Base-by-base conservation (phyloP, 2,329 filamentous ascomycete genomes). In the Coleophoma crateriformis region DNA sequence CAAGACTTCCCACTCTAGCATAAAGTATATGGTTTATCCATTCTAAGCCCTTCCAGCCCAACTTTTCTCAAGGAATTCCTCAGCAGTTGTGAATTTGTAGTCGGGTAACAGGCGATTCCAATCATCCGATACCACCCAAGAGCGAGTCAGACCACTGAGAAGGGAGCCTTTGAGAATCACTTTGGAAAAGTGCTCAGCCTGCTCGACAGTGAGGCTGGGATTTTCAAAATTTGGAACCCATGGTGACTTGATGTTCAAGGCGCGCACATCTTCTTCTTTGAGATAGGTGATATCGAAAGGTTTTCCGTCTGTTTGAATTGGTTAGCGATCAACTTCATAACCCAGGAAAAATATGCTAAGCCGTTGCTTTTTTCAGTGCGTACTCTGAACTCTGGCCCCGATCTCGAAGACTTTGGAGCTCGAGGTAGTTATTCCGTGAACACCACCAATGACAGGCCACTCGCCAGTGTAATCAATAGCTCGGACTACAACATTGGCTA, bases 91-190 rank as follows among this genome's bases (percentile, higher is more conserved):
- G 45, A 77, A 77, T 49, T 68, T 48, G 37, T 71, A 72, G 19
- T 75, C 69, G 0, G 74, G 71, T 32, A 74, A 65, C 15, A 72
- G 56, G 45, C 64, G 52, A 51, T 78, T 78, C 63, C 67, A 74
- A 51, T 75, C 71, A 34, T 68, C 66, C 14, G 70, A 66, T 1
- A 71, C 66, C 48, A 65, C 61, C 64, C 68, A 71, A 4, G 57
- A 59, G 0, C 69, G 71, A 2, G 57, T 61, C 7, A 52, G 45
- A 12, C 66, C 62, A 5, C 64, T 69, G 17, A 65, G 46, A 6
- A 76, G 56, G 32, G 70, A 65, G 22, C 66, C 66, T 5, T 62
- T 52, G 3, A 67, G 38, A 37, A 69, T 63, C 1, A 54, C 42
- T 50, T 57, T 63, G 2, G 56, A 59, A 22, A 64, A 64, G 2